Evolutionary conservation across 768 basidiomycete species (phyloP).

Genomic region (Tylopilus intermedius): DNA sequence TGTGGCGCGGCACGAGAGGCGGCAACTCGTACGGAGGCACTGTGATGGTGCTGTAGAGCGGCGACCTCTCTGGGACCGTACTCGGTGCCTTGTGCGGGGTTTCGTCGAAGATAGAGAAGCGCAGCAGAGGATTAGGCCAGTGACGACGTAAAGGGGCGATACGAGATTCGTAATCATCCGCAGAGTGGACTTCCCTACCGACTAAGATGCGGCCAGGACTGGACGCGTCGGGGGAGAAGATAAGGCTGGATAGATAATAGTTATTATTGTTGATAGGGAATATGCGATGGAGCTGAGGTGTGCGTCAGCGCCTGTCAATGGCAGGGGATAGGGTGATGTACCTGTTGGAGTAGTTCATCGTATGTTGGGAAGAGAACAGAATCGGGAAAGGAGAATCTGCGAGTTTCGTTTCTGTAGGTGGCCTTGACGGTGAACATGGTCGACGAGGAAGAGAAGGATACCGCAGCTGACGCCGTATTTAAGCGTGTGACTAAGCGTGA

Average conservation of each 20-base stretch:
- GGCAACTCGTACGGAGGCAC: neutral
- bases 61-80: slow-evolving; percentile 1
- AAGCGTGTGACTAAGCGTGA: slow-evolving; percentile 20
- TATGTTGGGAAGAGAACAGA: slow-evolving; percentile 57
- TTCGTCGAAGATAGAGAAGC: slow-evolving; percentile 58
- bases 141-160: slow-evolving; percentile 46
- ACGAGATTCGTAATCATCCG: slow-evolving; percentile 51
- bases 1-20: neutral
- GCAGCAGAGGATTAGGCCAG: slow-evolving; percentile 58
- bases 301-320: slow-evolving; percentile 19
- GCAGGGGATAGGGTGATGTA: slow-evolving; percentile 26
- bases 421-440: slow-evolving; percentile 76
- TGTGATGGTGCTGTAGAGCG: slow-evolving; percentile 3
- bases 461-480: slow-evolving; percentile 15
- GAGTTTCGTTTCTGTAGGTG: slow-evolving; percentile 65
- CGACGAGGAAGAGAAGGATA: slow-evolving; percentile 2
- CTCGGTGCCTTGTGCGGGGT: slow-evolving; percentile 35
- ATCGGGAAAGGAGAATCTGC: slow-evolving; percentile 57
- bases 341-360: slow-evolving; percentile 58
- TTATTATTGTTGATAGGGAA: slow-evolving; percentile 57
- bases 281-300: slow-evolving; percentile 58
- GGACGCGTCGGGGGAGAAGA: slow-evolving; percentile 62
- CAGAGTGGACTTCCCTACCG: slow-evolving; percentile 52
- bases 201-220: slow-evolving; percentile 56
- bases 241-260: slow-evolving; percentile 62